These are phyloP conservation scores for Backusella morwellensis DNA, from an alignment of 192 early-diverging fungal species.

Conservation along the genomic window DNA sequence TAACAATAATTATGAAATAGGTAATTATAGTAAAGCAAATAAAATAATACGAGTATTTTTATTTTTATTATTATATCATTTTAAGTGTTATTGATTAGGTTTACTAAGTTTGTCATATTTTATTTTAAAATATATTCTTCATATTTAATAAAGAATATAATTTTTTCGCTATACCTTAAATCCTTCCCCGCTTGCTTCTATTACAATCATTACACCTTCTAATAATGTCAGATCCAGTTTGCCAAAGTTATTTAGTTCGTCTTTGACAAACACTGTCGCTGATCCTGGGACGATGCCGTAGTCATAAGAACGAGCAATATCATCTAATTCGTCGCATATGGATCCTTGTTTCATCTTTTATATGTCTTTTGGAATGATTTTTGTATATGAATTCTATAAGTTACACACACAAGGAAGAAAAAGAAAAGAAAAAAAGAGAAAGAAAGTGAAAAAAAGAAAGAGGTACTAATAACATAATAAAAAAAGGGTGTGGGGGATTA, in stretches of 20 bases:
- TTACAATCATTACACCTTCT: conserved; percentile 20
- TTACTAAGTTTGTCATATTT: background rate
- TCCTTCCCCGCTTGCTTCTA: conserved; percentile 17
- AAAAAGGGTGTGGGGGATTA: background rate
- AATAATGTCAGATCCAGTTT: conserved; percentile 21
- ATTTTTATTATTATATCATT: background rate
- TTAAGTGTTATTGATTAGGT: background rate
- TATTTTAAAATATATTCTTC: background rate
- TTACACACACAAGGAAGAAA: background rate
- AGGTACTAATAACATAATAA: background rate
- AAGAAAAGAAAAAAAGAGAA: background rate
- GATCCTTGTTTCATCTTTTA: background rate
- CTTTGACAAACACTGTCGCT: conserved; percentile 22
- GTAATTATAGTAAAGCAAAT: background rate
- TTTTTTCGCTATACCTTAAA: conserved; percentile 15
- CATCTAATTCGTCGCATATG: conserved; percentile 17
- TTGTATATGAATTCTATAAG: background rate
- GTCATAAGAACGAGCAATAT: conserved; percentile 19
- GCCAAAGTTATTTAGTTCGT: conserved; percentile 11
- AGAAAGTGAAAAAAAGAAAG: background rate
- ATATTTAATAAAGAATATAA: background rate
- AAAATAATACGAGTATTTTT: background rate
- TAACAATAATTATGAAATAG: background rate
- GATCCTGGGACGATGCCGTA: conserved; percentile 28
- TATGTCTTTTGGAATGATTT: background rate